Evolutionary conservation across 331 rosid genomes (phyloP), one percentile per base, ranked within the genome.

Genomic region (Quercus tomentella): DNA sequence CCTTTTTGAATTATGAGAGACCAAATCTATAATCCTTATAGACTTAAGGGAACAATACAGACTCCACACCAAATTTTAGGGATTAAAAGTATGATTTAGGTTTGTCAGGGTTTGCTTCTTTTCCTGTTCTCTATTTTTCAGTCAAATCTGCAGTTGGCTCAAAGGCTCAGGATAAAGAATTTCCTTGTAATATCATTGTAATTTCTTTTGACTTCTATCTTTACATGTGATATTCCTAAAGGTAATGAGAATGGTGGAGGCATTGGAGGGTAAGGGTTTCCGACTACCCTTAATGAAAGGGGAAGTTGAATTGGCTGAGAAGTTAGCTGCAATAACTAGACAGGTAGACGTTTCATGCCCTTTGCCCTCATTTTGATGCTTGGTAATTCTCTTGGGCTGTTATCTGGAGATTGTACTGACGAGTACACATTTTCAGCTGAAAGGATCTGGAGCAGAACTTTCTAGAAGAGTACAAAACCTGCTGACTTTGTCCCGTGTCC

Each of bases 201-300:
- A 14, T 49, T 49, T 49, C 18, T 28, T 79, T 70, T 72, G 21
- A 84, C 70, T 26, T 55, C 41, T 63, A 14, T 74, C 56, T 31
- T 68, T 75, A 41, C 58, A 9, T 80, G 66, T 82, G 43, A 18
- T 55, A 57, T 90, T 51, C 74, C 80, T 79, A 80, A 82, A 93
- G 98, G 91, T 88, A 54, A 93, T 93, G 99, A 87, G 96, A 89
- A 87, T 93, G 77, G 86, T 95, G 83, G 99, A 93, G 79, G 97
- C 99, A 6, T 78, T 95, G 77, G 99, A 95, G 78, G 97, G 91
- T 62, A 95, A 95, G 89, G 98, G 96, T 79, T 95, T 87, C 83
- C 92, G 94, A 25, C 82, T 95, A 79, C 98, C 99, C 70, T 74
- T 95, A 73, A 90, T 91, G 76, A 93, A 90, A 87, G 98, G 98